A percentile compares a stretch with the other conserved stretches of the same genome.
Conservation (phyloP, 208 protist species). For the Wallacemonas sp. region DNA sequence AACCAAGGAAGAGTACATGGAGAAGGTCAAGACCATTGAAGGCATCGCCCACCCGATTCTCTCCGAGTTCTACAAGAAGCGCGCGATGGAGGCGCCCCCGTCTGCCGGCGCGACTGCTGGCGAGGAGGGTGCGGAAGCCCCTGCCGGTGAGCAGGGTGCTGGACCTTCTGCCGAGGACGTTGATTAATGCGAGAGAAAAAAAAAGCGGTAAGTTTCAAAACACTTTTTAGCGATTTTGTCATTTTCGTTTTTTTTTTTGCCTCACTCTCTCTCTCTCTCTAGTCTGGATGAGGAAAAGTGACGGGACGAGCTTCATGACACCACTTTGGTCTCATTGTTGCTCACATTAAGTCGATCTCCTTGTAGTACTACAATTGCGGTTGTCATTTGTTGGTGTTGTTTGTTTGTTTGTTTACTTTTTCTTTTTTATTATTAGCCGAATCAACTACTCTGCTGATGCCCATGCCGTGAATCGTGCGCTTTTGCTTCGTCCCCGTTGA, state of each 20-base stretch:
- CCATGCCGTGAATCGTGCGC: too few species aligned
- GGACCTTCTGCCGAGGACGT: slow-evolving; percentile 48
- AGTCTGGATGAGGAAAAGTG: too few species aligned
- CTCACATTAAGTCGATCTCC: too few species aligned
- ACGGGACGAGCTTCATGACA: too few species aligned
- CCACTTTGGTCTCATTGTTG: too few species aligned
- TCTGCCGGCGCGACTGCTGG: slow-evolving; percentile 15
- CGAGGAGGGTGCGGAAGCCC: slow-evolving; percentile 6
- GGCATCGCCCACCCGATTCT: slow-evolving; percentile 93
- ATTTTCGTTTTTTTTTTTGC: slow-evolving; percentile 12
- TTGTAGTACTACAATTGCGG: too few species aligned
- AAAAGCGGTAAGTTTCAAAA: slow-evolving; percentile 1
- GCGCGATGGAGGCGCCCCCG: slow-evolving; percentile 59
- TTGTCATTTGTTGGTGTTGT: too few species aligned
- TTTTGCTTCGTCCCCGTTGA: background rate
- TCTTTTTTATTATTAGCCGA: too few species aligned
- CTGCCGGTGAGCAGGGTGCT: slow-evolving; percentile 7
- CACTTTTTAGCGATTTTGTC: slow-evolving; percentile 10
- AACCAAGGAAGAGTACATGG: slow-evolving; percentile 94
- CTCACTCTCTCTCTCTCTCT: too few species aligned
- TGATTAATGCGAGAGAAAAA: slow-evolving; percentile 41
- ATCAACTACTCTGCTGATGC: too few species aligned
- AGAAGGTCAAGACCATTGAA: slow-evolving; percentile 92
- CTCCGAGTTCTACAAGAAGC: slow-evolving; percentile 93
- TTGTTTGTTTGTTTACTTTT: too few species aligned